Conservation (phyloP, 2,329 filamentous ascomycete species). For the Arthrobotrys iridis region DNA sequence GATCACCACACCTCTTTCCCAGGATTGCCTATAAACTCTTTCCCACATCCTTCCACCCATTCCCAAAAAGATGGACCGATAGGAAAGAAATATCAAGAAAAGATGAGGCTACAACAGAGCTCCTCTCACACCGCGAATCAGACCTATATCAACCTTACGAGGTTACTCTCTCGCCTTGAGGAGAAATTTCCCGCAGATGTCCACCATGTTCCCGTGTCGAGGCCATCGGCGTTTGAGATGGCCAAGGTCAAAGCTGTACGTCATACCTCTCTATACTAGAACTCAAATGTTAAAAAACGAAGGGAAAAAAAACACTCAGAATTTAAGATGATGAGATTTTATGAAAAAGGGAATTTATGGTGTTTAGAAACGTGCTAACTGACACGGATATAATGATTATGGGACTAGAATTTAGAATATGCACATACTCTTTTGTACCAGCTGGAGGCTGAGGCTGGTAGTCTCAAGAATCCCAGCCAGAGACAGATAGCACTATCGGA, state of each 20-base stretch:
- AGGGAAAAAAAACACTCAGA: not conserved
- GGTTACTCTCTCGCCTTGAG: constrained; percentile 48
- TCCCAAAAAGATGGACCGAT: constrained; percentile 17
- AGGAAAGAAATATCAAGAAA: not conserved
- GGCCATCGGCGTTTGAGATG: constrained; percentile 52
- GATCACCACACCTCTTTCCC: constrained; percentile 41
- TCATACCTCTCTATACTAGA: constrained; percentile 22
- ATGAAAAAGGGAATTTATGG: not conserved
- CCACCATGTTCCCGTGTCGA: constrained; percentile 19
- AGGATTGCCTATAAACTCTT: constrained; percentile 29
- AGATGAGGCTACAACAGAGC: constrained; percentile 49
- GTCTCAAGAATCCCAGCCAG: constrained; percentile 41
- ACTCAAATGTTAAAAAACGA: not conserved
- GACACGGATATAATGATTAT: not conserved
- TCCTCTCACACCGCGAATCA: constrained; percentile 40
- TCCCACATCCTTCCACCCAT: not conserved
- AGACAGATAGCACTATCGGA: constrained; percentile 41
- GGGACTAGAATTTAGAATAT: constrained; percentile 45
- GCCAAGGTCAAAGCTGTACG: constrained; percentile 51
- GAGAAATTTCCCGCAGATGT: constrained; percentile 43
- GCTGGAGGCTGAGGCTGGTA: constrained; percentile 25
- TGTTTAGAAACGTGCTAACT: not conserved
- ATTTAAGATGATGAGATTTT: not conserved
- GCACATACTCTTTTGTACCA: constrained; percentile 38
- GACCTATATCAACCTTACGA: constrained; percentile 36